Conservation (phyloP, 805 yeast genomes). For the Kregervanrija pseudodelftensis region DNA sequence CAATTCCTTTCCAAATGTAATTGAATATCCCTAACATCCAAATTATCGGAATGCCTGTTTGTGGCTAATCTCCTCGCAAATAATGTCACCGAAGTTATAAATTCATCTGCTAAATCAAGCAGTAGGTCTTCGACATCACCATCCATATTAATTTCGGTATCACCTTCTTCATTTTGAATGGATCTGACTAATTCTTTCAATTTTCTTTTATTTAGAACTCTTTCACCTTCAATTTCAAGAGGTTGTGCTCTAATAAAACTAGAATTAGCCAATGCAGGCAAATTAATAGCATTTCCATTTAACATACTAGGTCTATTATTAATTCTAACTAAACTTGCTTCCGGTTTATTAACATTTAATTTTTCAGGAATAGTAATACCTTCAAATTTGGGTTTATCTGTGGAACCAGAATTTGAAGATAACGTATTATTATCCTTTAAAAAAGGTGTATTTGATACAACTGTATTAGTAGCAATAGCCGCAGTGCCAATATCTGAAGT, state of each 20-base stretch:
- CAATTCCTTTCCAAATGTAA: constrained; percentile 87
- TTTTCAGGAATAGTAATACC: constrained; percentile 67
- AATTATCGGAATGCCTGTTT: constrained; percentile 79
- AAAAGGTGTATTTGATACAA: too few relatives aligned
- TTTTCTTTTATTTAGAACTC: constrained; percentile 85
- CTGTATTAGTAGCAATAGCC: too few relatives aligned
- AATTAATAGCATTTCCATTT: constrained; percentile 72
- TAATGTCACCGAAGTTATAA: constrained; percentile 80
- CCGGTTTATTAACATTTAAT: constrained; percentile 57
- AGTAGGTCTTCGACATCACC: constrained; percentile 93
- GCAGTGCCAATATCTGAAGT: too few relatives aligned
- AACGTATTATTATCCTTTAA: too few relatives aligned
- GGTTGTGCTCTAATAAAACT: constrained; percentile 68
- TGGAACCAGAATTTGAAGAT: too few relatives aligned
- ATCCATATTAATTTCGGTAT: constrained; percentile 85
- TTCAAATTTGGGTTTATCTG: constrained; percentile 45
- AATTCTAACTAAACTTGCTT: constrained; percentile 52
- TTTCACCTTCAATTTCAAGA: constrained; percentile 71
- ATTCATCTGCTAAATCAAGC: constrained; percentile 92
- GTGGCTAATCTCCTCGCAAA: constrained; percentile 95
- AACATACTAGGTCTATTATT: constrained; percentile 75
- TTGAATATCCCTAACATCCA: constrained; percentile 87
- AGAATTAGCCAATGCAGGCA: constrained; percentile 73
- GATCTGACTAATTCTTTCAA: constrained; percentile 79
- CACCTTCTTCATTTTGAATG: constrained; percentile 82